Conservation (phyloP, 805 yeast species). For the Cyberlindnera sargentensis region DNA sequence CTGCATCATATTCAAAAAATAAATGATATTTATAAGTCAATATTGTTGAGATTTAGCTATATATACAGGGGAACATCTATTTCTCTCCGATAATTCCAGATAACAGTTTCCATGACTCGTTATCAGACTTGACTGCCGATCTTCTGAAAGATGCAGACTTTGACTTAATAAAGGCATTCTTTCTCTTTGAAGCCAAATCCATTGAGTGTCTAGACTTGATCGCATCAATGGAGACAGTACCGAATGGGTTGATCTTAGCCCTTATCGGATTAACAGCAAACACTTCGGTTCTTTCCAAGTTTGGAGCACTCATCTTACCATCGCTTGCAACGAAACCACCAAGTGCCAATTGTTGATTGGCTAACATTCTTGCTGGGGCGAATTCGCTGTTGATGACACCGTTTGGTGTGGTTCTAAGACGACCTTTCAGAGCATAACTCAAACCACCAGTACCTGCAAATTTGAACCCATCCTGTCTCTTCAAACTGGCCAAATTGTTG, state of each 20-base stretch:
- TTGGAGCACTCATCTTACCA: neutral
- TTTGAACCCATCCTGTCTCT: slow-evolving; percentile 12
- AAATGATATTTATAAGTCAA: neutral
- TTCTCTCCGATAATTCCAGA: too few relatives aligned
- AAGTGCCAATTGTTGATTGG: slow-evolving; percentile 41
- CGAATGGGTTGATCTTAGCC: neutral
- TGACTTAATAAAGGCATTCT: neutral
- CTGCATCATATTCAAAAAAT: neutral
- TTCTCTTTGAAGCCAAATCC: neutral
- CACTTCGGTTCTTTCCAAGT: neutral
- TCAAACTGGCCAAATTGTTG: slow-evolving; percentile 6
- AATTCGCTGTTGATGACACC: slow-evolving; percentile 50
- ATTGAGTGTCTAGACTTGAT: slow-evolving; percentile 1
- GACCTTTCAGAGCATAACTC: slow-evolving; percentile 61
- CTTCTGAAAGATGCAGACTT: neutral
- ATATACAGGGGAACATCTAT: neutral
- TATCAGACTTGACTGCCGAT: neutral
- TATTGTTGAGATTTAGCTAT: neutral
- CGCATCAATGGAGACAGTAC: neutral
- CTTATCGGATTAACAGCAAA: neutral
- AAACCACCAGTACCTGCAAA: slow-evolving; percentile 73
- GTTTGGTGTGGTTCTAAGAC: slow-evolving; percentile 61
- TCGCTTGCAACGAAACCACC: slow-evolving; percentile 43
- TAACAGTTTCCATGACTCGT: too few relatives aligned
- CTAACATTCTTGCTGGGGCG: slow-evolving; percentile 63